A percentile compares a stretch with the other conserved stretches of the same genome.
Evolutionary conservation across 2,329 filamentous ascomycete genomes (phyloP).

Genomic region (Fusarium sp.): DNA sequence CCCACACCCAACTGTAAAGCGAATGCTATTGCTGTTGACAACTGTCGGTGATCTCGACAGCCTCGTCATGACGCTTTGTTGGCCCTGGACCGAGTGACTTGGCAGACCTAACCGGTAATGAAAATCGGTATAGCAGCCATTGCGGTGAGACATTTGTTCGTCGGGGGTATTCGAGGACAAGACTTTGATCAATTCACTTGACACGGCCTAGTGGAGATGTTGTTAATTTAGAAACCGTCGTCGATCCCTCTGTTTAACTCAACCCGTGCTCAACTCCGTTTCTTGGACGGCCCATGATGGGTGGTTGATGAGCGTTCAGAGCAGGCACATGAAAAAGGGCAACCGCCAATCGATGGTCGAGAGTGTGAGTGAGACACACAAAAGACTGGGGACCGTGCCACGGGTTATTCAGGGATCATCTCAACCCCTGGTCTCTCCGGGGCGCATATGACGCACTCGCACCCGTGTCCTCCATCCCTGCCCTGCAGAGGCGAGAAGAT

Average conservation of each 20-base stretch:
- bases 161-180: not conserved
- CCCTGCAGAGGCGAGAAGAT: conserved; percentile 35
- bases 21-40: conserved; percentile 12
- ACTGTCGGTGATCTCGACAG: conserved; percentile 20
- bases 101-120: not conserved
- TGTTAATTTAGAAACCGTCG: conserved; percentile 27
- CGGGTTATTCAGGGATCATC: conserved; percentile 32
- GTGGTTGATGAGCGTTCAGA: conserved; percentile 11
- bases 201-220: conserved; percentile 10
- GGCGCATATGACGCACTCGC: conserved; percentile 44
- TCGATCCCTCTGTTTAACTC: conserved; percentile 31
- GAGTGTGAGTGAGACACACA: conserved; percentile 38
- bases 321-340: conserved; percentile 2
- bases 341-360: conserved; percentile 23
- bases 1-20: conserved; percentile 14
- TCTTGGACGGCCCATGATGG: conserved; percentile 19
- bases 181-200: conserved; percentile 3
- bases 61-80: conserved; percentile 9
- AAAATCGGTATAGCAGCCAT: not conserved
- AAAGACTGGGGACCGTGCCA: conserved; percentile 32
- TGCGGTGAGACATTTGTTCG: not conserved
- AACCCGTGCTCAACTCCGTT: conserved; percentile 30
- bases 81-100: not conserved
- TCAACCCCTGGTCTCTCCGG: conserved; percentile 34
- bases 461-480: conserved; percentile 39